These are phyloP conservation scores for Eremochloa ophiuroides DNA, from an alignment of 176 grass and related monocot species.

Conservation along the genomic window DNA sequence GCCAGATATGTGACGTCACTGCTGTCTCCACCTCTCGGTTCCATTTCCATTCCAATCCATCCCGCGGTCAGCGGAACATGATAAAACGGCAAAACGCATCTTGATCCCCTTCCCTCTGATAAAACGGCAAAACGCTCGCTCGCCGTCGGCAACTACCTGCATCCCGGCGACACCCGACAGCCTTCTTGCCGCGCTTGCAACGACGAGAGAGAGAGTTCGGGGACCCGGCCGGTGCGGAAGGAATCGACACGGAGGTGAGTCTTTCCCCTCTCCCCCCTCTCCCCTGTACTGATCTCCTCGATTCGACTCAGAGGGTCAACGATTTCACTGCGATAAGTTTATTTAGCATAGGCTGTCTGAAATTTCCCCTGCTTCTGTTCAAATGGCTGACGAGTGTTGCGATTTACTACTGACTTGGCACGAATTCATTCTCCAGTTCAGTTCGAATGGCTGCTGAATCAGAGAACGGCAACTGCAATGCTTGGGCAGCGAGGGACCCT, in stretches of 20 bases:
- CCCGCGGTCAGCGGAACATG: too few relatives aligned
- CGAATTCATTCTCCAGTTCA: neutral
- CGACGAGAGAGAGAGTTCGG: neutral
- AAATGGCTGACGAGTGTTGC: neutral
- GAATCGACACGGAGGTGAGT: too few relatives aligned
- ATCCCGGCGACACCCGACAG: neutral
- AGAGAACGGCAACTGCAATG: too few relatives aligned
- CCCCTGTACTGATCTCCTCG: neutral
- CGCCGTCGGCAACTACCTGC: too few relatives aligned
- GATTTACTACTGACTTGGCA: neutral
- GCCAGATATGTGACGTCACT: neutral
- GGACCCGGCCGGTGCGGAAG: neutral
- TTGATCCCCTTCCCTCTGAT: too few relatives aligned
- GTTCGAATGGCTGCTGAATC: conserved; percentile 35
- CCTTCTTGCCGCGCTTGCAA: neutral
- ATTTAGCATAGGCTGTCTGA: too few relatives aligned
- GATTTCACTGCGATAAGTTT: too few relatives aligned
- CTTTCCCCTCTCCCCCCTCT: neutral
- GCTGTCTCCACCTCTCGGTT: neutral
- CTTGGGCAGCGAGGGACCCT: conserved; percentile 66
- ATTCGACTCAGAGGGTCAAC: too few relatives aligned
- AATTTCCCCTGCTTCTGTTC: neutral
- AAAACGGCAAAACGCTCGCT: too few relatives aligned
- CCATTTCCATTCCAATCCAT: neutral
- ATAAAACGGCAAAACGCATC: too few relatives aligned